Conservation (phyloP, 768 basidiomycete genomes). For the Heimioporus sp. region DNA sequence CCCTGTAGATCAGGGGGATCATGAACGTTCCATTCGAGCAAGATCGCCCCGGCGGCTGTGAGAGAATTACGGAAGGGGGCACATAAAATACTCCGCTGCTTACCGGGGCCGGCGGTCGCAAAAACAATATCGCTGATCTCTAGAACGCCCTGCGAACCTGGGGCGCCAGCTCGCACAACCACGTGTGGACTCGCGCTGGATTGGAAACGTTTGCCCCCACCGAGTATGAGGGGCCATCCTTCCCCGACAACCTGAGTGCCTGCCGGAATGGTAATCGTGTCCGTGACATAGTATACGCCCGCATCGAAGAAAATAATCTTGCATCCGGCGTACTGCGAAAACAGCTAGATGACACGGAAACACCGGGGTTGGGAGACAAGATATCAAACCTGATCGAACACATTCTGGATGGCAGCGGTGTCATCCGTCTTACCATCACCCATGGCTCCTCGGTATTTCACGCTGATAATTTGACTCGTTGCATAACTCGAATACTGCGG, state of each 20-base stretch:
- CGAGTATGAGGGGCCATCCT: slow-evolving; percentile 49
- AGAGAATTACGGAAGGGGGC: not conserved
- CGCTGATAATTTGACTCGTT: slow-evolving; percentile 63
- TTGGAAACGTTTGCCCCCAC: slow-evolving; percentile 39
- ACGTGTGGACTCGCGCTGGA: slow-evolving; percentile 37
- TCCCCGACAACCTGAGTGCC: slow-evolving; percentile 50
- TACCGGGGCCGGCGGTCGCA: slow-evolving; percentile 49
- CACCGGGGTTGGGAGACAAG: not conserved
- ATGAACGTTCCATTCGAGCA: slow-evolving; percentile 61
- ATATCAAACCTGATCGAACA: slow-evolving; percentile 49
- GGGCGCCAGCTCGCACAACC: slow-evolving; percentile 44
- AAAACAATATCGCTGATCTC: slow-evolving; percentile 69
- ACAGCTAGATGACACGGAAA: too few relatives aligned
- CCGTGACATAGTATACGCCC: slow-evolving; percentile 45
- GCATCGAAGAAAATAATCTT: slow-evolving; percentile 84
- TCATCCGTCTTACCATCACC: slow-evolving; percentile 79
- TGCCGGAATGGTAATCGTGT: slow-evolving; percentile 47
- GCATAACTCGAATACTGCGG: slow-evolving; percentile 67
- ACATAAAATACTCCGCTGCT: not conserved
- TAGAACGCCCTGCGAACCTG: slow-evolving; percentile 45
- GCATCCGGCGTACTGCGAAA: slow-evolving; percentile 57
- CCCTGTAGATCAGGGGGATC: slow-evolving; percentile 51
- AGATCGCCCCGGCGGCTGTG: slow-evolving; percentile 43
- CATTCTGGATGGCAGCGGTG: slow-evolving; percentile 57
- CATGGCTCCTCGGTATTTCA: slow-evolving; percentile 63